phyloP scores from a whole-genome alignment of 352 stramenopile species.

The Pythium scleroteichum region DNA sequence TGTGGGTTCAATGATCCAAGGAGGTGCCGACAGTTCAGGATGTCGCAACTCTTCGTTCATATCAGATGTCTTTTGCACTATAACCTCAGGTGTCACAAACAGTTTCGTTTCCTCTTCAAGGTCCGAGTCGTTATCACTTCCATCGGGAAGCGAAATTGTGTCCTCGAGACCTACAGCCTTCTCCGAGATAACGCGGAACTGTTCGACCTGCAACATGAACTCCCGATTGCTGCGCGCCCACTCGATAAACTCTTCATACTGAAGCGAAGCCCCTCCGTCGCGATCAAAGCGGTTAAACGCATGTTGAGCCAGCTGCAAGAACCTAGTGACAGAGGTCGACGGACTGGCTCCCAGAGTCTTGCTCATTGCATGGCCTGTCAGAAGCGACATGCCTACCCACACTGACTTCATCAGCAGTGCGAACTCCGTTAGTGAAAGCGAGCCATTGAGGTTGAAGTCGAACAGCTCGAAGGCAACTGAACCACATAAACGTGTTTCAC shows the following conservation, averaged over 20 bases:
- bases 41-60: neutral
- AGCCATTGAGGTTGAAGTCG: conserved; percentile 81
- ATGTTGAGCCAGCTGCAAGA: conserved; percentile 49
- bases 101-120: conserved; percentile 45
- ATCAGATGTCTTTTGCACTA: neutral
- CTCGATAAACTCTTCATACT: conserved; percentile 80
- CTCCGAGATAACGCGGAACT: conserved; percentile 70
- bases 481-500: neutral
- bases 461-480: conserved; percentile 75
- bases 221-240: conserved; percentile 83
- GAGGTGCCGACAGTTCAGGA: conserved; percentile 27
- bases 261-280: conserved; percentile 41
- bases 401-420: conserved; percentile 83
- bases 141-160: conserved; percentile 57
- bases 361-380: conserved; percentile 39
- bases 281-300: conserved; percentile 62
- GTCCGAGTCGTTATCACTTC: conserved; percentile 77
- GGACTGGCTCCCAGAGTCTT: neutral
- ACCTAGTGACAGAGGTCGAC: conserved; percentile 17
- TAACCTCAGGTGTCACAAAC: neutral
- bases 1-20: conserved; percentile 58
- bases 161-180: conserved; percentile 69
- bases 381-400: conserved; percentile 63
- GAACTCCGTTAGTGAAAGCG: conserved; percentile 70
- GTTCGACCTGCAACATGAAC: conserved; percentile 86